Evolutionary conservation across 1,284 basidiomycete species (phyloP), one percentile per base, ranked within the genome.

Genomic region (Mycosarcoma mackinlayi): DNA sequence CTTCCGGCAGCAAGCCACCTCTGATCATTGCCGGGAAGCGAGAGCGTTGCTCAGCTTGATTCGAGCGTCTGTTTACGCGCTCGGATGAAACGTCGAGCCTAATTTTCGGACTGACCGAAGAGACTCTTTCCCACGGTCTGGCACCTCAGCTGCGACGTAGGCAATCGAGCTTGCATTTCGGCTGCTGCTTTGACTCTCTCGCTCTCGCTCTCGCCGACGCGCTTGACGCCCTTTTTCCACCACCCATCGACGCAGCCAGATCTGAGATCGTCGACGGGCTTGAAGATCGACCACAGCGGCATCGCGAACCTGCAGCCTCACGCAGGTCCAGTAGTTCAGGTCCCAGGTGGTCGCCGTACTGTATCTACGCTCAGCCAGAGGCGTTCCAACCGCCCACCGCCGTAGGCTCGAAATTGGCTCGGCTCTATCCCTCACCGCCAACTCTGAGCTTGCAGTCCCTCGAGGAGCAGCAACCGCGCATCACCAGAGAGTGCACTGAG

Each of bases 41-140:
- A 30, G 3, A 21, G 37, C 37, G 6, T 38, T 38, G n/a, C 37
- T 21, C 7, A 19, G 8, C 19, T 30, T 16, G 28, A 37, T 28
- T 23, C 42, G 30, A 30, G 19, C 10, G 11, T 45, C 42, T 23
- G 44, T 34, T 24, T 7, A 4, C 31, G 40, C 37, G 55, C 34
- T 46, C 37, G 40, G 21, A 46, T 51, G 30, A 49, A 61, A 45
- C 37, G 31, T 19, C 33, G 35, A 54, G 51, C 46, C 33, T 44
- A 39, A n/a, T 28, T 25, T 31, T 60, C 49, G 39, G 24, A 49
- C 38, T 37, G 23, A 8, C 34, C 49, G 57, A 48, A 30, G 7
- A 24, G 13, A 38, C 18, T 6, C 7, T 16, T 30, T n/a, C 34
- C 23, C 35, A 37, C 27, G 35, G 18, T 33, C 27, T 49, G 47